Evolutionary conservation across 768 basidiomycete species (phyloP), one percentile per base, ranked within the genome.

Genomic region (Gelatoporia subvermispora): DNA sequence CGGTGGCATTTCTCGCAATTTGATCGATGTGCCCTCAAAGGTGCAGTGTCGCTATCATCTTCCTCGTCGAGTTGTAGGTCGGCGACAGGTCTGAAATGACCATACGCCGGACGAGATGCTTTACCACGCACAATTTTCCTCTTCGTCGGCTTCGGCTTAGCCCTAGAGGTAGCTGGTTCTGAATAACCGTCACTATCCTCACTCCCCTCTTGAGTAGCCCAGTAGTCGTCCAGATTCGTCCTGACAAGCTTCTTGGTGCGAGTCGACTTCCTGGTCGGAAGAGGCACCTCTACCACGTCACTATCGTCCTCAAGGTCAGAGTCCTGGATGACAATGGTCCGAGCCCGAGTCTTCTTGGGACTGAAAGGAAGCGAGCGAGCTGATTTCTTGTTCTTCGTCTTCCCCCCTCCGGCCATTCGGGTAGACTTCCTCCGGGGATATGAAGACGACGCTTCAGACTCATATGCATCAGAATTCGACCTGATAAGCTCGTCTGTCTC

Each of bases 1-100:
- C 67, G 63, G 49, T 80, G 78, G 52, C 88, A 91, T 60, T 81
- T 91, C 61, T 89, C 88, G 62, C 88, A 91, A 1, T 76, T 64
- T 38, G 65, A 54, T 41, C 86, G 75, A 65, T 91, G 88, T 11
- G 64, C 67, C n/a, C 79, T 66, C 43, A 88, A 68, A 20, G 67
- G 67, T n/a, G 66, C 74, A 3, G 70, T 72, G 25, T 79, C 79
- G 24, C 82, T 78, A 45, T 84, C 81, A 11, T 79, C 77, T 23
- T 54, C 44, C 65, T 69, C 36, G 47, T 76, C 73, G 31, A 65
- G 59, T 11, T 68, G 63, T 16, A 77, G 61, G 52, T 75, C 71
- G 5, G 54, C 62, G 8, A 76, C 65, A 16, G 63, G 55, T 38
- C 77, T 72, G 51, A 79, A 68, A 52, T 65, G 63, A 8, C 78